These are phyloP conservation scores for Reutealis trisperma DNA, from an alignment of 345 rosid species.

Conservation along the genomic window DNA sequence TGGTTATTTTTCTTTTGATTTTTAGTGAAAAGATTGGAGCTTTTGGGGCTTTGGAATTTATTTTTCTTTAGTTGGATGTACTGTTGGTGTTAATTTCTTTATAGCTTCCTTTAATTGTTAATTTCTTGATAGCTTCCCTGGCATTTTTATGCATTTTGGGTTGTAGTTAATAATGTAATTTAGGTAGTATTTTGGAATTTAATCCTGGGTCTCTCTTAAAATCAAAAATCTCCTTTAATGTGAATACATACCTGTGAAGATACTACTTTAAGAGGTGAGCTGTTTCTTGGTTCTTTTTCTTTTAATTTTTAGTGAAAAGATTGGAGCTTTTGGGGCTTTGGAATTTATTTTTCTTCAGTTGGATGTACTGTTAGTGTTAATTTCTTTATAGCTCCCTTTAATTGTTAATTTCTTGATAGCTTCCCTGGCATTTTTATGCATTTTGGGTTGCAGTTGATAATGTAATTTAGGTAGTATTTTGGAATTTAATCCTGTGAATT, in stretches of 20 bases:
- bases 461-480: too few relatives aligned
- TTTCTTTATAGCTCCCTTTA: background rate
- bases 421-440: background rate
- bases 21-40: background rate
- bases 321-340: background rate
- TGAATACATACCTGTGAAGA: background rate
- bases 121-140: background rate
- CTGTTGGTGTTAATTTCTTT: background rate
- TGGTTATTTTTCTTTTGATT: background rate
- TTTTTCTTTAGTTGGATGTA: background rate
- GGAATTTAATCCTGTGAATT: constrained; percentile 4
- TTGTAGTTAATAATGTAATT: background rate
- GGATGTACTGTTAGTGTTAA: background rate
- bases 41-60: background rate
- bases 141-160: background rate
- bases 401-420: background rate
- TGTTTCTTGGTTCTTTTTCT: background rate
- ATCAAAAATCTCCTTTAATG: background rate
- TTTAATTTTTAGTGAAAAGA: too few relatives aligned
- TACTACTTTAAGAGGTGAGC: constrained; percentile 3
- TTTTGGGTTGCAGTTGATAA: background rate
- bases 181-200: background rate
- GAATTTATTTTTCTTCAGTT: background rate
- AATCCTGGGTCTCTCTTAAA: constrained; percentile 10
- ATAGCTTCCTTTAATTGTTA: too few relatives aligned